Evolutionary conservation across 2,329 filamentous ascomycete species (phyloP).

Genomic region (Phoma sp.): DNA sequence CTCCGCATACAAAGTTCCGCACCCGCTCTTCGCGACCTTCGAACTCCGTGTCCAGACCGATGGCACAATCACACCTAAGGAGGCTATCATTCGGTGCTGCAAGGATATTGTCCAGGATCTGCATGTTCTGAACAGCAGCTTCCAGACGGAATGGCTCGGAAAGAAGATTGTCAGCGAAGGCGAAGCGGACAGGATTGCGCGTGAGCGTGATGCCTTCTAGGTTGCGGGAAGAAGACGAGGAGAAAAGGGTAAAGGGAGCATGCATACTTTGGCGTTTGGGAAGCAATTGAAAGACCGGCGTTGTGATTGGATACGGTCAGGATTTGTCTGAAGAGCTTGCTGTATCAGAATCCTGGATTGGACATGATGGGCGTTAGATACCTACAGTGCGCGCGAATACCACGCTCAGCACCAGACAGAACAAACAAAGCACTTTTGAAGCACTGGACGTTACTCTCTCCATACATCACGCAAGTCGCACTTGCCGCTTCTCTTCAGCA

Average conservation of each 20-base stretch:
- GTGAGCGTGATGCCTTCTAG: constrained; percentile 42
- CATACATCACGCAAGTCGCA: too few species aligned
- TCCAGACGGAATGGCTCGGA: constrained; percentile 75
- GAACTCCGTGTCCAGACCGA: constrained; percentile 90
- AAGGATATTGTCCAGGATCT: constrained; percentile 83
- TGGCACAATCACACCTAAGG: constrained; percentile 85
- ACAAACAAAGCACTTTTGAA: not conserved
- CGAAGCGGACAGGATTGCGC: constrained; percentile 40
- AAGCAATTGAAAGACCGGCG: constrained; percentile 9
- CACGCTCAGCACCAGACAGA: not conserved
- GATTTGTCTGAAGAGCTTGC: not conserved
- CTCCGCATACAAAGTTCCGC: constrained; percentile 81
- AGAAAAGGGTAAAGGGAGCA: not conserved
- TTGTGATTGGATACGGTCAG: constrained; percentile 5
- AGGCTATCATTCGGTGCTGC: constrained; percentile 82
- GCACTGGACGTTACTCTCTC: too few species aligned
- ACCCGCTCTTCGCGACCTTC: constrained; percentile 58
- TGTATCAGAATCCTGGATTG: not conserved
- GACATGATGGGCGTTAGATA: not conserved
- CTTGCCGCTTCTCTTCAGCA: too few species aligned
- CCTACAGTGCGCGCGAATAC: not conserved
- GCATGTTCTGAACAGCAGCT: constrained; percentile 80
- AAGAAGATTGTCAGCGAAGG: constrained; percentile 48
- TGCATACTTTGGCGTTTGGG: constrained; percentile 18
- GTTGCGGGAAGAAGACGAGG: not conserved